Evolutionary conservation across 805 yeast species (phyloP), one percentile per base, ranked within the genome.

Genomic region (Metschnikowia colocasiae): DNA sequence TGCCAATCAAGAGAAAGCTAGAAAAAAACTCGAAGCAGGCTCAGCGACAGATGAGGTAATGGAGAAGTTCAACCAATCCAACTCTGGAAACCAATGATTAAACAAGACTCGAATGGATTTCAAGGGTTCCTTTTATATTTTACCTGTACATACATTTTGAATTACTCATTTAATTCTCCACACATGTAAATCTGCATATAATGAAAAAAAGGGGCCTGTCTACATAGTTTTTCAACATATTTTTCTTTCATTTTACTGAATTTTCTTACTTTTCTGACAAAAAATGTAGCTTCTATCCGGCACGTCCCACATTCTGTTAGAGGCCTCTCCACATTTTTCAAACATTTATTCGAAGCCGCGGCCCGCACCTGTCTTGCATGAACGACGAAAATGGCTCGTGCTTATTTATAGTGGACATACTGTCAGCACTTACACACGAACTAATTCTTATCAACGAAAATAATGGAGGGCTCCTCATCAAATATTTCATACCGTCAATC

Each of bases 391-490:
- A 23, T 26, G 27, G 13, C 36, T 22, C 25, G 29, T 22, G 22
- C 42, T 26, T 16, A 26, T 38, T 3, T 36, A 15, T 36, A 36
- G 29, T 16, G 30, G 19, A 15, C 30, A 12, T 25, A 35, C 12
- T 22, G 8, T 22, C 26, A 22, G 16, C 40, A 37, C 40, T 25
- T 23, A 10, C n/a, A 37, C 20, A 15, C 27, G 16, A 27, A 41
- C 13, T 12, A 15, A 19, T 22, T 4, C 4, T 33, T 26, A 19
- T 22, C 13, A 8, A 15, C 30, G 25, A 8, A 16, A 30, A 22
- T 8, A 29, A 72, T 72, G 76, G 75, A 72, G 36, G 66, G 67
- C 33, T 65, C 64, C 43, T 56, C 59, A 46, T 69, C 63, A 3
- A 59, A 50, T 10, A 50, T 69, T 13, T 57, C 53, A 9, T 62